Base-by-base conservation (phyloP, 345 rosid species). In the Gynandropsis gynandra region DNA sequence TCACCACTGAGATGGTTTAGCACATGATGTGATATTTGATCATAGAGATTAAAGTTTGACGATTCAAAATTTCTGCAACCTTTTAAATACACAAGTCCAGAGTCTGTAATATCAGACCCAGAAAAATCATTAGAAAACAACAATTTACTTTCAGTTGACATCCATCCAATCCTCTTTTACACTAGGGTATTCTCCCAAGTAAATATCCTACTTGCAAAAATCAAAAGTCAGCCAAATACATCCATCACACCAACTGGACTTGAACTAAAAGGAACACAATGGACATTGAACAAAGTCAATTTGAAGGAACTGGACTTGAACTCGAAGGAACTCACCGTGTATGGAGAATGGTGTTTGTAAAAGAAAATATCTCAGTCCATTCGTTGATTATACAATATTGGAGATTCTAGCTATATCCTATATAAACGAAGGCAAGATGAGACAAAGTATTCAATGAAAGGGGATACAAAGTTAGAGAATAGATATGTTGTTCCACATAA, bases 101-200 rank as follows among this genome's bases (percentile, higher is more conserved):
- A 40, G 65, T 78, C 81, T 14, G 90, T 76, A 59, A 89, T 70
- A 64, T 75, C 83, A 52, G 95, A 83, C 51, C 77, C 74, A 54
- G 94, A 75, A 64, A 89, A 76, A 71, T 89, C 95, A 43, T 86
- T 75, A 44, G 79, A 81, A 68, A 86, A 95, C 59, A 86, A 70
- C 33, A 95, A 81, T 64, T 73, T 67, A 35, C 83, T 86, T 47
- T 86, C 95, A 8, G 62, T 86, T 78, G 47, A 80, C 78, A 68
- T 72, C 69, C 94, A 89, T 77, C 95, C 97, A 89, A 10, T 72
- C 73, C 59, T 83, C 88, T 59, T 80, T 74, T 10, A 89, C 90
- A 32, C 79, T 87, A 27, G 94, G 81, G 54, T 67, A 81, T 8
- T 78, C 87, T 16, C 87, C 90, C 75, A 89, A 70, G 68, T 55